These are phyloP conservation scores for Penicillium sp. DNA, from an alignment of 2,329 filamentous ascomycete genomes.

Conservation along the genomic window DNA sequence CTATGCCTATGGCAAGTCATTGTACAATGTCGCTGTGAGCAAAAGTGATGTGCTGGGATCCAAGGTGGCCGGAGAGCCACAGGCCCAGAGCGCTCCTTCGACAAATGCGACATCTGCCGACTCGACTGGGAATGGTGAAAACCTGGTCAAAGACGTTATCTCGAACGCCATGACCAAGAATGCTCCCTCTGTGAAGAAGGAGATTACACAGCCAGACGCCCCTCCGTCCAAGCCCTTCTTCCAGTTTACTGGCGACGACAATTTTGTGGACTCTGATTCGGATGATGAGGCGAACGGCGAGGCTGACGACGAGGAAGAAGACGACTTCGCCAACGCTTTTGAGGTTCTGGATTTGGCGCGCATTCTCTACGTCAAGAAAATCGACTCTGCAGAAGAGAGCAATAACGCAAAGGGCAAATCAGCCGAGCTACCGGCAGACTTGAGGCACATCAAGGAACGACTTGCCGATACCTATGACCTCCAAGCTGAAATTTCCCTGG, in stretches of 20 bases:
- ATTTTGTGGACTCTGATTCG: slow-evolving; percentile 76
- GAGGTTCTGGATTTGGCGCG: slow-evolving; percentile 64
- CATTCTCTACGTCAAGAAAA: slow-evolving; percentile 56
- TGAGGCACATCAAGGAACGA: slow-evolving; percentile 72
- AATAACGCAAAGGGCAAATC: slow-evolving; percentile 49
- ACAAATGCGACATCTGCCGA: slow-evolving; percentile 34
- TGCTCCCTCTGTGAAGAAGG: slow-evolving; percentile 13
- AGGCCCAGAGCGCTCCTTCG: slow-evolving; percentile 50
- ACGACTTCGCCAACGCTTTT: slow-evolving; percentile 64
- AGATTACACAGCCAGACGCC: slow-evolving; percentile 11
- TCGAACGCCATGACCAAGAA: slow-evolving; percentile 21
- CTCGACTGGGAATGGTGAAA: slow-evolving; percentile 17
- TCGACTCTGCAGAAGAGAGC: slow-evolving; percentile 50
- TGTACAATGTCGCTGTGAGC: slow-evolving; percentile 90
- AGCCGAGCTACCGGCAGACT: slow-evolving; percentile 38
- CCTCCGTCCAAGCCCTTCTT: slow-evolving; percentile 65
- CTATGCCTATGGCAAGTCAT: slow-evolving; percentile 87
- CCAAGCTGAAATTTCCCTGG: slow-evolving; percentile 92
- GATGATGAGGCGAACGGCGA: slow-evolving; percentile 48
- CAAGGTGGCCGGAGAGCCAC: slow-evolving; percentile 63
- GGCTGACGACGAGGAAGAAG: slow-evolving; percentile 56
- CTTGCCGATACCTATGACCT: slow-evolving; percentile 91
- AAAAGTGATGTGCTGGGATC: slow-evolving; percentile 94
- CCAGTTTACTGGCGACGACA: slow-evolving; percentile 91
- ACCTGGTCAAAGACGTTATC: slow-evolving; percentile 28